Conservation (phyloP, 352 stramenopile species). For the Globisporangium polare region DNA sequence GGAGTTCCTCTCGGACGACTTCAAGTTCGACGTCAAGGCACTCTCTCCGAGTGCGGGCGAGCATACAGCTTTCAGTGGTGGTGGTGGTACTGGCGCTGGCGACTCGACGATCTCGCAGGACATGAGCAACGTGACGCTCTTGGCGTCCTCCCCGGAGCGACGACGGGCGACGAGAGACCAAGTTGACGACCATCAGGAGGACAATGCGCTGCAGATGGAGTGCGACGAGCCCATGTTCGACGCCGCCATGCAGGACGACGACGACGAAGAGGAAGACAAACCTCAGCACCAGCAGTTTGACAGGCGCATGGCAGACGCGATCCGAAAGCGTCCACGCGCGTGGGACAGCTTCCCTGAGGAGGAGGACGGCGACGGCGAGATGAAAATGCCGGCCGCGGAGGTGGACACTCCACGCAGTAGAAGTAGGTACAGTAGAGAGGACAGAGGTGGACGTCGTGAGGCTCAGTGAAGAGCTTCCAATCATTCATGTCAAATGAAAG, state of each 20-base stretch:
- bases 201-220: not conserved
- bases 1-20: constrained; percentile 69
- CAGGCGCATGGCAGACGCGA: not conserved
- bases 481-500: too few relatives aligned
- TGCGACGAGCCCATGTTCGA: constrained; percentile 11
- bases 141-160: not conserved
- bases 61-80: not conserved
- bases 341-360: not conserved
- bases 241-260: not conserved
- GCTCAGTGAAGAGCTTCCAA: not conserved
- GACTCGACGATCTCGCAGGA: constrained; percentile 16
- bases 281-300: not conserved
- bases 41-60: constrained; percentile 4
- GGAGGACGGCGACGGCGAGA: not conserved
- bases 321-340: constrained; percentile 1
- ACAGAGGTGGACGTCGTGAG: not conserved
- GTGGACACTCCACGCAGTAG: not conserved
- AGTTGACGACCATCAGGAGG: not conserved
- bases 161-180: not conserved
- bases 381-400: not conserved
- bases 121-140: constrained; percentile 10
- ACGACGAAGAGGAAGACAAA: constrained; percentile 2
- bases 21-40: constrained; percentile 49
- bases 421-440: constrained; percentile 1
- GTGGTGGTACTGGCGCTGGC: not conserved